phyloP scores from a whole-genome alignment of 2,329 filamentous ascomycete species.

The Rhexocercosporidium sp. region DNA sequence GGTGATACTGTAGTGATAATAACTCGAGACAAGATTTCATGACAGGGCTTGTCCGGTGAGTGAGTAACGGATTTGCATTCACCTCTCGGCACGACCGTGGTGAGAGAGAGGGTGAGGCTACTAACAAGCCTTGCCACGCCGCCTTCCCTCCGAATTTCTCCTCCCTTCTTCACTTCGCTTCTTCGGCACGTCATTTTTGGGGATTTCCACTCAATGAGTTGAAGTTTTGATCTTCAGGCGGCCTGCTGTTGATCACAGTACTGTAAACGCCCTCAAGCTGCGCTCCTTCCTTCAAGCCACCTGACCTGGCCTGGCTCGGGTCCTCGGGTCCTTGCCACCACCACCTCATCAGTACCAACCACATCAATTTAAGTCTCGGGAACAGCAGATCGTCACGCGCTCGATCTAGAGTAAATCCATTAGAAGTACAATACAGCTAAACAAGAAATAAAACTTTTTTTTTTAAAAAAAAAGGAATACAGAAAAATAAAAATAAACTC shows the following conservation, averaged over 20 bases:
- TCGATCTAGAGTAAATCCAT: not conserved
- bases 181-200: not conserved
- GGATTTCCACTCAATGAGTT: not conserved
- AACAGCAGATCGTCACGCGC: conserved; percentile 9
- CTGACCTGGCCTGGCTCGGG: not conserved
- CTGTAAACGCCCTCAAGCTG: not conserved
- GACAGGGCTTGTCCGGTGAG: too few relatives aligned
- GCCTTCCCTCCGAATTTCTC: too few relatives aligned
- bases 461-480: too few relatives aligned
- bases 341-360: not conserved
- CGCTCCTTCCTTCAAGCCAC: not conserved
- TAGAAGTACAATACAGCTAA: not conserved
- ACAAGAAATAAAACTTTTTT: too few relatives aligned
- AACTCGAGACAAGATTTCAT: too few relatives aligned
- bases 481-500: not conserved
- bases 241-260: not conserved
- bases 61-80: too few relatives aligned
- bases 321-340: not conserved
- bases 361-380: not conserved
- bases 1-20: too few relatives aligned
- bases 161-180: too few relatives aligned
- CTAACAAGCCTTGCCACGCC: not conserved
- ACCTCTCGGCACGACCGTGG: too few relatives aligned
- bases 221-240: not conserved
- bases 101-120: not conserved